A percentile compares a stretch with the other conserved stretches of the same genome.
Evolutionary conservation across 305 asterid genomes (phyloP).

Genomic region (Ilex paraguariensis): DNA sequence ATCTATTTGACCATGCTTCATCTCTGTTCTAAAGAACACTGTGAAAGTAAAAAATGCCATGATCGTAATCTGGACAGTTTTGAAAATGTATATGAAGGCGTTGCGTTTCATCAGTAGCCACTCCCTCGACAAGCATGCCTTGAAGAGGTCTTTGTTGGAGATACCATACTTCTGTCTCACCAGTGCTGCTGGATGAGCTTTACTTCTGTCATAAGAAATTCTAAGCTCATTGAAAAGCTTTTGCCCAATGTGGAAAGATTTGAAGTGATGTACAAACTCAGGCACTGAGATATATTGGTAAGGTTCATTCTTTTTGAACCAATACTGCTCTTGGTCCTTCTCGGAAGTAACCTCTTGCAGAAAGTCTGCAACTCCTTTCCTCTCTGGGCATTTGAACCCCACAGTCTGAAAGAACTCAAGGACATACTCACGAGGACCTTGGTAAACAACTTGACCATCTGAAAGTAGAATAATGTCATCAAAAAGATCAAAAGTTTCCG

Average conservation of each 20-base stretch:
- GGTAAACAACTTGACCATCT: slow-evolving; percentile 42
- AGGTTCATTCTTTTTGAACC: slow-evolving; percentile 31
- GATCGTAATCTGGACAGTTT: slow-evolving; percentile 37
- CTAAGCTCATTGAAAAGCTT: slow-evolving; percentile 20
- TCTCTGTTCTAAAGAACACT: slow-evolving; percentile 35
- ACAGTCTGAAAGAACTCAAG: slow-evolving; percentile 34
- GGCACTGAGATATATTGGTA: slow-evolving; percentile 27
- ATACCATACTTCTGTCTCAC: slow-evolving; percentile 37
- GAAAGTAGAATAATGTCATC: slow-evolving; percentile 41
- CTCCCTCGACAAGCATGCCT: slow-evolving; percentile 41
- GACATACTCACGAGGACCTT: slow-evolving; percentile 38
- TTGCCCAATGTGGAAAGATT: slow-evolving; percentile 29
- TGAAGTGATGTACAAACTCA: slow-evolving; percentile 28
- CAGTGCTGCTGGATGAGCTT: slow-evolving; percentile 38
- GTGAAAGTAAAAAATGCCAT: slow-evolving; percentile 42
- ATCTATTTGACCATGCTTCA: slow-evolving; percentile 30
- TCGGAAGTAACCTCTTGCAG: slow-evolving; percentile 47
- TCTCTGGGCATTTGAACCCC: slow-evolving; percentile 44
- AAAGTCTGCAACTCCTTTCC: slow-evolving; percentile 50
- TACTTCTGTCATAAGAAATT: slow-evolving; percentile 34
- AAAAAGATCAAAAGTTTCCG: slow-evolving; percentile 45
- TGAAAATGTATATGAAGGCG: slow-evolving; percentile 39
- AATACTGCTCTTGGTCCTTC: slow-evolving; percentile 48
- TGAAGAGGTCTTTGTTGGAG: slow-evolving; percentile 33
- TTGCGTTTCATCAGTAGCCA: slow-evolving; percentile 45